A percentile compares a stretch with the other conserved stretches of the same genome.
phyloP scores from a whole-genome alignment of 1,284 basidiomycete genomes.

The Inonotus hispidus region DNA sequence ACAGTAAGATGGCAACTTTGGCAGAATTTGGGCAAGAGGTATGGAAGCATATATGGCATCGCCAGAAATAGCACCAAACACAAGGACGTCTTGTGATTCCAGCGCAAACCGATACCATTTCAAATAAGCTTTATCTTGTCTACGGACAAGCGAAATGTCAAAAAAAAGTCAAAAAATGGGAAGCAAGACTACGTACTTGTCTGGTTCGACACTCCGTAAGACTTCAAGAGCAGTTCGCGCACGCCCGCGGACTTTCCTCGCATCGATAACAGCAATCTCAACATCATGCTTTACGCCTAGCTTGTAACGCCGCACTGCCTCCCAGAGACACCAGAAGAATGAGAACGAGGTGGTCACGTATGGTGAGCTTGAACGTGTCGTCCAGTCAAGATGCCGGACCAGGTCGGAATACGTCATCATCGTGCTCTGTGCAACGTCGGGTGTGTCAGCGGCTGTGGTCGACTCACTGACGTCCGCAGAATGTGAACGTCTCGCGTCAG shows the following conservation, averaged over 20 bases:
- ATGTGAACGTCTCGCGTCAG: neutral
- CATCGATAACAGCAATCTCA: constrained; percentile 73
- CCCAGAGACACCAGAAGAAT: constrained; percentile 76
- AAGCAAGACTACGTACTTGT: neutral
- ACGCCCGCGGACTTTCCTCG: constrained; percentile 46
- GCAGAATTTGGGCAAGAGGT: constrained; percentile 55
- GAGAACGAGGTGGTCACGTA: constrained; percentile 73
- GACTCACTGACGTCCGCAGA: constrained; percentile 10
- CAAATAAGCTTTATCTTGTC: constrained; percentile 60
- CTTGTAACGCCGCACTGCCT: constrained; percentile 67
- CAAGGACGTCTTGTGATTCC: constrained; percentile 69
- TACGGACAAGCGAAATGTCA: constrained; percentile 25
- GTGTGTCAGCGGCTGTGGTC: constrained; percentile 20
- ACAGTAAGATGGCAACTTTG: constrained; percentile 67
- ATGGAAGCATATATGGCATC: constrained; percentile 62
- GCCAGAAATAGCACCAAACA: constrained; percentile 60
- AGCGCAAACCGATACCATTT: constrained; percentile 69
- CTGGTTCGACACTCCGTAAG: neutral
- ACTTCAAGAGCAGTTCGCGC: constrained; percentile 41
- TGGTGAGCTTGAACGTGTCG: constrained; percentile 58
- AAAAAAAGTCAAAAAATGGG: neutral
- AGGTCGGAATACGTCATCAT: constrained; percentile 38
- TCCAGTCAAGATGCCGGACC: constrained; percentile 66
- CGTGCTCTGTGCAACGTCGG: constrained; percentile 23
- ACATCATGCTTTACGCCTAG: constrained; percentile 64